These are phyloP conservation scores for Salix brachista DNA, from an alignment of 345 rosid genomes.

Conservation along the genomic window DNA sequence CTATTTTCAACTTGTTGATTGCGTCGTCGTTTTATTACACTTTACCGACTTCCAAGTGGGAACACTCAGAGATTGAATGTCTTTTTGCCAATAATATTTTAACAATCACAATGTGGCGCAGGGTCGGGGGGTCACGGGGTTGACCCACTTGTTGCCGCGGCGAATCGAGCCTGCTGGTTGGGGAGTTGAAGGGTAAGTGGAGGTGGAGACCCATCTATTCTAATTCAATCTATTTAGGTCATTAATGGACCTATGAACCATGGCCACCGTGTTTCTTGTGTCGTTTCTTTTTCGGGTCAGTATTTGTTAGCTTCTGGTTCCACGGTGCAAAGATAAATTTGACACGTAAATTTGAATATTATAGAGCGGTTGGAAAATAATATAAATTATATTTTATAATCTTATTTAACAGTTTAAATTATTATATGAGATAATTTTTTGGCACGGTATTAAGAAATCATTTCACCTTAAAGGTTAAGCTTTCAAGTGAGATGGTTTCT, in stretches of 20 bases:
- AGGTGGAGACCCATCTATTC: too few species aligned
- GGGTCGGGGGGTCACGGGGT: background rate
- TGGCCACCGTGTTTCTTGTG: background rate
- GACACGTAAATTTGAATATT: background rate
- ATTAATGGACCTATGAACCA: background rate
- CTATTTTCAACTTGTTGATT: background rate
- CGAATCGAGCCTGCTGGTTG: background rate
- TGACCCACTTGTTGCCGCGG: background rate
- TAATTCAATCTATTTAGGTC: background rate
- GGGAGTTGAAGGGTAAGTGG: background rate
- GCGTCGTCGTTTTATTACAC: background rate
- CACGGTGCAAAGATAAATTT: background rate
- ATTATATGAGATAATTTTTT: too few species aligned
- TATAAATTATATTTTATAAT: too few species aligned
- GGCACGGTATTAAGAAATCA: too few species aligned
- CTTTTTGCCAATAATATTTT: background rate
- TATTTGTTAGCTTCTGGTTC: background rate
- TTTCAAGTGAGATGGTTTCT: too few species aligned
- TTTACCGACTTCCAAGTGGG: background rate
- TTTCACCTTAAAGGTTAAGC: too few species aligned
- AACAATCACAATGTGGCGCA: background rate
- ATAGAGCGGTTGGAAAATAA: fast-evolving
- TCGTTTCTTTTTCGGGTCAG: background rate
- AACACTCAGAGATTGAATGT: background rate
- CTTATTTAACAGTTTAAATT: fast-evolving